phyloP scores from a whole-genome alignment of 805 yeast species.

The Zygotorulaspora sp. region DNA sequence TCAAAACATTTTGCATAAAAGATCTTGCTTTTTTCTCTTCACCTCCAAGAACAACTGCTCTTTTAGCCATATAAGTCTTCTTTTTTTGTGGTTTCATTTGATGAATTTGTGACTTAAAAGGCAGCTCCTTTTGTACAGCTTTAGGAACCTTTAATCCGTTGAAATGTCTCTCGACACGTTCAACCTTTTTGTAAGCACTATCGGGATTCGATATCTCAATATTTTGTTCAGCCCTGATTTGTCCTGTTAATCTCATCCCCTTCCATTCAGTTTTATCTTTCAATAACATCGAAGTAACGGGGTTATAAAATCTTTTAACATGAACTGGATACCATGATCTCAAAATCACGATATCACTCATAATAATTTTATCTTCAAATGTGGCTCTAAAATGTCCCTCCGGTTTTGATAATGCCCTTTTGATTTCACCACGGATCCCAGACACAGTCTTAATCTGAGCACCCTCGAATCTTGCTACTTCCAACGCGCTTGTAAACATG shows the following conservation, averaged over 20 bases:
- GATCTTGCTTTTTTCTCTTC: conserved; percentile 92
- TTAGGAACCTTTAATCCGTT: conserved; percentile 85
- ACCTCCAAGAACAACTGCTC: conserved; percentile 90
- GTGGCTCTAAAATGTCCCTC: conserved; percentile 96
- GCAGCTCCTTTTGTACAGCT: conserved; percentile 67
- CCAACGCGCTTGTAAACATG: conserved; percentile 88
- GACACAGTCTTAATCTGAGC: conserved; percentile 95
- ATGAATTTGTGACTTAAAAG: conserved; percentile 87
- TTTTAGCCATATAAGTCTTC: conserved; percentile 74
- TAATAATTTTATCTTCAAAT: conserved; percentile 87
- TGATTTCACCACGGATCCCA: conserved; percentile 96
- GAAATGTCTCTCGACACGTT: conserved; percentile 78
- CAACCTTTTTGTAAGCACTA: conserved; percentile 62
- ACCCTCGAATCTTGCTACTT: conserved; percentile 97
- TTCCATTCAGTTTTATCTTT: conserved; percentile 81
- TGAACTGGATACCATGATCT: conserved; percentile 97
- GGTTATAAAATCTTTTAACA: conserved; percentile 88
- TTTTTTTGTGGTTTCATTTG: conserved; percentile 84
- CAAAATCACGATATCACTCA: conserved; percentile 84
- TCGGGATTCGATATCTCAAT: conserved; percentile 52
- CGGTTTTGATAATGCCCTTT: conserved; percentile 87
- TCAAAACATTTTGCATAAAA: conserved; percentile 78
- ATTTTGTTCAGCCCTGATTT: conserved; percentile 72
- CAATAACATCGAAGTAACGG: conserved; percentile 85
- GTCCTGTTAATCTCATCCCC: conserved; percentile 95